These are phyloP conservation scores for Phytophthora syringae DNA, from an alignment of 352 stramenopile species.

Conservation along the genomic window DNA sequence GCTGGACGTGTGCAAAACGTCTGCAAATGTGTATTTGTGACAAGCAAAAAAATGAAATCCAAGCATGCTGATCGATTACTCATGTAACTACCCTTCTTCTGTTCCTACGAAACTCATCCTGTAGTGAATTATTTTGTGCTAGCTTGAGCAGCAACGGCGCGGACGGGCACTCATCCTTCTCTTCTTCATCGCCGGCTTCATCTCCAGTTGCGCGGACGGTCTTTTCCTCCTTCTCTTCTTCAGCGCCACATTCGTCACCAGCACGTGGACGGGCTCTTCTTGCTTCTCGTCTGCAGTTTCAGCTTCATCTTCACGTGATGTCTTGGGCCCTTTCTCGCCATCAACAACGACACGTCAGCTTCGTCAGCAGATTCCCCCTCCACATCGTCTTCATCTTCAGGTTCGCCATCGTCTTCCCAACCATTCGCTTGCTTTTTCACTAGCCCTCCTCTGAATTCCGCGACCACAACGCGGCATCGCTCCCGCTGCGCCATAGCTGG, in stretches of 20 bases:
- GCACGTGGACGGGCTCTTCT: too few species aligned
- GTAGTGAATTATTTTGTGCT: too few species aligned
- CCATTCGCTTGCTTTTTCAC: neutral
- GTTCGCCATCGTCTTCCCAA: neutral
- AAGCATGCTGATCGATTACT: too few species aligned
- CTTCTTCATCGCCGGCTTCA: neutral
- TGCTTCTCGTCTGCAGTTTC: too few species aligned
- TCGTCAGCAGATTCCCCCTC: too few species aligned
- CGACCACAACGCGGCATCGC: neutral
- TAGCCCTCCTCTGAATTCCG: constrained; percentile 1
- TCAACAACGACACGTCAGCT: neutral
- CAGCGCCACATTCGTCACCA: too few species aligned
- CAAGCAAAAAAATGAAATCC: neutral
- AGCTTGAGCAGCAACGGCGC: too few species aligned
- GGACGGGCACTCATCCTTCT: too few species aligned
- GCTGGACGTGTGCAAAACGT: neutral
- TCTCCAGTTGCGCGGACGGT: too few species aligned
- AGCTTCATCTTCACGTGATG: too few species aligned
- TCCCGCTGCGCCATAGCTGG: constrained; percentile 4
- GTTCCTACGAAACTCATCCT: neutral
- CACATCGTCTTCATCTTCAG: neutral
- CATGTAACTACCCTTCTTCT: neutral
- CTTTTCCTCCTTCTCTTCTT: too few species aligned
- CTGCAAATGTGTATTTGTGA: neutral
- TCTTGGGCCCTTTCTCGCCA: too few species aligned